Conservation (phyloP, 768 basidiomycete genomes). For the Pleurotus ostreatus region DNA sequence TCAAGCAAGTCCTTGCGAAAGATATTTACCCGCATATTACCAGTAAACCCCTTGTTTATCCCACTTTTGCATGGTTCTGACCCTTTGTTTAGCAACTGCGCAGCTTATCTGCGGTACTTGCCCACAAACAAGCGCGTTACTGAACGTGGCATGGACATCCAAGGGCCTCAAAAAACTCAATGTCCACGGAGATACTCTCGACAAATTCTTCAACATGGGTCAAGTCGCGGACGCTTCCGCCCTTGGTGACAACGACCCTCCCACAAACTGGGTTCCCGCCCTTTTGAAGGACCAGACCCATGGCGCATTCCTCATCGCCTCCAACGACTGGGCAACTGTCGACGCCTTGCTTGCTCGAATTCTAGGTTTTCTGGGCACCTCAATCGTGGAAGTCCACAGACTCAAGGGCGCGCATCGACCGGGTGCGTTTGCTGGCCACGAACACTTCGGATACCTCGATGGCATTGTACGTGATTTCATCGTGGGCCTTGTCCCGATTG, state of each 20-base stretch:
- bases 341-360: constrained; percentile 6
- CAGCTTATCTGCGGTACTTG: constrained; percentile 8
- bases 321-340: constrained; percentile 10
- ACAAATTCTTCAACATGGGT: constrained; percentile 11
- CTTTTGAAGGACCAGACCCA: constrained; percentile 13
- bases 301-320: constrained; percentile 17
- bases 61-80: background rate
- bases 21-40: background rate
- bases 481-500: background rate
- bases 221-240: constrained; percentile 3
- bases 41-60: background rate
- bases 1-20: constrained; percentile 14
- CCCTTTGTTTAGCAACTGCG: constrained; percentile 13
- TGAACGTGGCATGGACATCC: constrained; percentile 20
- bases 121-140: constrained; percentile 10
- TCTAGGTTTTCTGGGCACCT: constrained; percentile 3
- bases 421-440: constrained; percentile 16
- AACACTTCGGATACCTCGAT: constrained; percentile 24
- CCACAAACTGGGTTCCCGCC: constrained; percentile 12
- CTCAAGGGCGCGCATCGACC: constrained; percentile 19
- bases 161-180: constrained; percentile 13
- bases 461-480: constrained; percentile 9
- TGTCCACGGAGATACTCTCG: constrained; percentile 10
- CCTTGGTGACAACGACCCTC: constrained; percentile 13
- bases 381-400: constrained; percentile 12